A percentile compares a stretch with the other conserved stretches of the same genome.
Evolutionary conservation across 306 rosid species (phyloP).

Genomic region (Vigna angularis): DNA sequence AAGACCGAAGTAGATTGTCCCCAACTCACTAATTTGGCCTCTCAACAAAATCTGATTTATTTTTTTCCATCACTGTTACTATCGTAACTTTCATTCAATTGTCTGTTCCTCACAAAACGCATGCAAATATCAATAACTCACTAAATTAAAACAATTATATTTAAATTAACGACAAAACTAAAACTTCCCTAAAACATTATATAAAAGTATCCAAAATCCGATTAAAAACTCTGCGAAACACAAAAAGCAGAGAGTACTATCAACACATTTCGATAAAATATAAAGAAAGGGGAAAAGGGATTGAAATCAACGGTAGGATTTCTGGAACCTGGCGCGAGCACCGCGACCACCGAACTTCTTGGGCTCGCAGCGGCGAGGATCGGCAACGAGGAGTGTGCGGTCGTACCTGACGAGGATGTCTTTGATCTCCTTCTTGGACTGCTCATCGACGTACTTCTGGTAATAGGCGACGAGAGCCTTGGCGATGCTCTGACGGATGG

Average conservation of each 20-base stretch:
- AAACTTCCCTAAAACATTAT: not conserved
- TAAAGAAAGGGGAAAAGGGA: not conserved
- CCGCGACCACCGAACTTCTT: conserved; percentile 96
- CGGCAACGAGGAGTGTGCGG: conserved; percentile 78
- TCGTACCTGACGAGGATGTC: conserved; percentile 82
- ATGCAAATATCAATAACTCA: too few relatives aligned
- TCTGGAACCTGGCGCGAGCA: conserved; percentile 90
- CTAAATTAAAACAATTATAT: not conserved
- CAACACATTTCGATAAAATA: conserved; percentile 6
- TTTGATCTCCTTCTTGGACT: conserved; percentile 89
- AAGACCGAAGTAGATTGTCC: too few relatives aligned
- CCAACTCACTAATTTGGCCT: too few relatives aligned
- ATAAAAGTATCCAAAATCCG: not conserved
- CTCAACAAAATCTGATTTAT: too few relatives aligned
- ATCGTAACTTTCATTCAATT: too few relatives aligned
- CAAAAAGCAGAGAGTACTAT: not conserved
- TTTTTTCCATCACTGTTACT: too few relatives aligned
- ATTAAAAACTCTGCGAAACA: not conserved
- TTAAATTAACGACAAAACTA: not conserved
- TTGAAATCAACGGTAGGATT: conserved; percentile 73
- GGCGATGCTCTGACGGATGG: conserved; percentile 85
- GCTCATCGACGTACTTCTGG: conserved; percentile 88
- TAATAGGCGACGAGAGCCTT: conserved; percentile 80
- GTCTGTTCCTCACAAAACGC: too few relatives aligned
- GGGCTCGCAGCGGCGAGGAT: conserved; percentile 88